These are phyloP conservation scores for Paraconiothyrium brasiliense DNA, from an alignment of 2,329 filamentous ascomycete genomes.

Conservation along the genomic window DNA sequence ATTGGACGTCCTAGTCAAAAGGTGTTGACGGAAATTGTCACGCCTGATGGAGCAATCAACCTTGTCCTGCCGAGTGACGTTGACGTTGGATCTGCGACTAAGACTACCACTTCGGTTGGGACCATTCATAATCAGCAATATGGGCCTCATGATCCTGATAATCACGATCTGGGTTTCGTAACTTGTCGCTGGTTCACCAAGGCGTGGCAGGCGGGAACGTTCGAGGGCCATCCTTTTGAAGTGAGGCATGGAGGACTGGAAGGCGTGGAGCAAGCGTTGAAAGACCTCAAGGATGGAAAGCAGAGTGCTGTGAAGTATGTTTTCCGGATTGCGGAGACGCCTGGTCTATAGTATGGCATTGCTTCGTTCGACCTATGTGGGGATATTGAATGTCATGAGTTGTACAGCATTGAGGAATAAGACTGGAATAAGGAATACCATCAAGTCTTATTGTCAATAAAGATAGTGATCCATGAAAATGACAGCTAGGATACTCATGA, in stretches of 20 bases:
- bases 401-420: no score
- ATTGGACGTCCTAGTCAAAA: not conserved
- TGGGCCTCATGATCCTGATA: not conserved
- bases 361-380: not conserved
- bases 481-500: no score
- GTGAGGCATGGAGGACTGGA: constrained; percentile 32
- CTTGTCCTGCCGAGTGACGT: constrained; percentile 6
- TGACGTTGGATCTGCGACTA: not conserved
- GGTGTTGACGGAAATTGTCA: not conserved
- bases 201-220: constrained; percentile 57
- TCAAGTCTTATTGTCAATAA: no score
- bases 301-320: constrained; percentile 70
- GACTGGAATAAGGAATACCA: no score
- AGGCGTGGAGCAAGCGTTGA: constrained; percentile 61
- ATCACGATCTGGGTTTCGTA: not conserved
- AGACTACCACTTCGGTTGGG: not conserved
- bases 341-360: not conserved
- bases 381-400: no score
- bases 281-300: constrained; percentile 64
- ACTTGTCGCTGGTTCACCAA: constrained; percentile 48
- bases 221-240: constrained; percentile 58
- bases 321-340: constrained; percentile 53
- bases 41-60: not conserved
- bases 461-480: no score
- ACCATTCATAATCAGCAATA: not conserved